Evolutionary conservation across 2,329 filamentous ascomycete genomes (phyloP), one percentile per base, ranked within the genome.

Genomic region (Magnaporthiopsis incrustans): DNA sequence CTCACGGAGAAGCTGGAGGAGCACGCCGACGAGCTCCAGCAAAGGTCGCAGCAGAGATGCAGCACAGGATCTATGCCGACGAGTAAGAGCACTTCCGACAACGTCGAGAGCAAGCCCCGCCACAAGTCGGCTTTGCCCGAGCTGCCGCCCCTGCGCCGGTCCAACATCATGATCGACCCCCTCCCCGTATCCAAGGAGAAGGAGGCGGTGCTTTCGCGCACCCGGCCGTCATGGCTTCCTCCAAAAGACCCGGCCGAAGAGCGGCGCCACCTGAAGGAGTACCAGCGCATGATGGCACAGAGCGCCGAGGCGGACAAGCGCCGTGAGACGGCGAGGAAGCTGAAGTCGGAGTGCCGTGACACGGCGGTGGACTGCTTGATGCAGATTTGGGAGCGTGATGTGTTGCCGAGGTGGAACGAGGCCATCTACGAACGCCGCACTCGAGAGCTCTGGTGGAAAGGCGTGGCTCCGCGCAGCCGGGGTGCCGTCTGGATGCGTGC

Each of bases 221-320:
- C 91, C 2, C 82, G 91, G 53, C 91, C 91, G 0, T 92, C 89
- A 1, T 95, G 91, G 91, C 79, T 95, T 2, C 91, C 91, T 0
- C 91, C 91, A 1, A 95, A 95, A 76, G 88, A 95, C 68, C 93
- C 92, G 2, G 90, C 90, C 63, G 95, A 99, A 75, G 95, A 99
- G 77, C 90, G 86, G 73, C 89, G 88, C 69, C 95, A 99, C 75
- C 74, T 99, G 68, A 92, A 85, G 71, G 87, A 95, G 73, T 95
- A 93, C 72, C 88, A 93, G 76, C 87, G 83, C 74, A 93, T 95
- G 89, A 91, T 94, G 88, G 82, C 81, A 0, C 79, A 78, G 59
- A 87, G 85, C 68, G 74, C 79, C 62, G 84, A 85, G 70, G 82
- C 84, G 0, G 86, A 88, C 38, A 82, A 83, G 65, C 82, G 82